Percentiles rank a stretch among this genome's conserved stretches.
Conservation (phyloP, 2,329 filamentous ascomycete species). For the Gaeumannomyces sp. region DNA sequence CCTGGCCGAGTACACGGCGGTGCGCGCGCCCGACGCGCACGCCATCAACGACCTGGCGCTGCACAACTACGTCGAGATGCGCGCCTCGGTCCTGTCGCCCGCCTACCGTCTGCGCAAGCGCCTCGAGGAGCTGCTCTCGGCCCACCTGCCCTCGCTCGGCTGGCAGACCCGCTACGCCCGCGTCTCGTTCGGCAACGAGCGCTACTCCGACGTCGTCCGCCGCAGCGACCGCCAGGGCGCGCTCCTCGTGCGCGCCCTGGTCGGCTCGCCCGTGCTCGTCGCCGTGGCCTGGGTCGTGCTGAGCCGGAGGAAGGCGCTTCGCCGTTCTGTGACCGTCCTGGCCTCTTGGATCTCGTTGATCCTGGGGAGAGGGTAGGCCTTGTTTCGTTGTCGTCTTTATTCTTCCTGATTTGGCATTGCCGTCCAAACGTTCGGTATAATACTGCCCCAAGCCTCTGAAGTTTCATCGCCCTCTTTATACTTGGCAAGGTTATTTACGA, state of each 20-base stretch:
- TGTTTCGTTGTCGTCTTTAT: neutral
- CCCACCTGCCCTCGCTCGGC: slow-evolving; percentile 68
- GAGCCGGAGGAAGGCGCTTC: slow-evolving; percentile 1
- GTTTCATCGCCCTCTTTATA: neutral
- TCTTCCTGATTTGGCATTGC: too few relatives aligned
- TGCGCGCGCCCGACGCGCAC: slow-evolving; percentile 72
- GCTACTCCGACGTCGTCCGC: slow-evolving; percentile 75
- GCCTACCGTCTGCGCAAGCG: slow-evolving; percentile 76
- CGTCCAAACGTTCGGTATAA: neutral
- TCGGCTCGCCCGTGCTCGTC: slow-evolving; percentile 22
- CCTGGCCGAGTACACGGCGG: slow-evolving; percentile 66
- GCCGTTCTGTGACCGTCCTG: neutral
- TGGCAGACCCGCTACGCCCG: slow-evolving; percentile 91
- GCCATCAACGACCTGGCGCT: slow-evolving; percentile 90
- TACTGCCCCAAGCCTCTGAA: neutral
- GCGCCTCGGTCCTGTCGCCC: slow-evolving; percentile 71
- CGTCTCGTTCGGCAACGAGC: slow-evolving; percentile 88
- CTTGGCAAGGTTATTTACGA: too few relatives aligned
- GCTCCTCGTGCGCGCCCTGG: slow-evolving; percentile 44
- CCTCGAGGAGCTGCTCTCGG: slow-evolving; percentile 76
- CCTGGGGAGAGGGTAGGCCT: neutral
- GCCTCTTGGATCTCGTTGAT: neutral
- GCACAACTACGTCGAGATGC: slow-evolving; percentile 92
- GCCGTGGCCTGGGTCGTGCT: slow-evolving; percentile 7
- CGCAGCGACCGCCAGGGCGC: slow-evolving; percentile 64